Evolutionary conservation across 306 rosid species (phyloP), one percentile per base, ranked within the genome.

Genomic region (Quillaja saponaria): DNA sequence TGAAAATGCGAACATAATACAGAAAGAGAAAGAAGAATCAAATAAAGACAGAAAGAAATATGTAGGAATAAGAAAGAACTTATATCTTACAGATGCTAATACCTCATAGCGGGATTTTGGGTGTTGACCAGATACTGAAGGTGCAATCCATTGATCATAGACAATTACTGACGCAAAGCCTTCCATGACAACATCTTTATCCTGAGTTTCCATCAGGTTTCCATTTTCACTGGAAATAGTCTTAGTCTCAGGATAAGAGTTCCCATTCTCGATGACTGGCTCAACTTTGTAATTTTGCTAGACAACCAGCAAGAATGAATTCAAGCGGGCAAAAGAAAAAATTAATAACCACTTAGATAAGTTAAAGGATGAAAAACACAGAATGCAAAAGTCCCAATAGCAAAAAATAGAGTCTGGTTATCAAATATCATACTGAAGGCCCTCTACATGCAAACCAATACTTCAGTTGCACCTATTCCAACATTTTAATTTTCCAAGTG

Each of bases 91-190:
- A 71, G 55, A 46, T 45, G 53, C 59, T 42, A 63, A 56, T 78
- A 91, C 97, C 95, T 91, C 97, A 63, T 91, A 91, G 76, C 97
- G 85, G 38, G 96, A 71, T 79, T 77, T 88, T 18, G 97, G 97
- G 28, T 77, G 61, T 47, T 74, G 87, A 60, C 95, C 91, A 63
- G 86, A 82, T 57, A 88, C 58, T 48, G 83, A 84, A 73, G 88
- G 91, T 64, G 82, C 77, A 71, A 62, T 68, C 97, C 97, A 88
- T 71, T 85, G 86, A 79, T 91, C 96, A 61, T 91, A 91, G 55
- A 88, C 78, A 68, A 58, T 85, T 59, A 85, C 80, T 20, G 88
- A 73, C 58, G 81, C 83, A 75, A 82, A 67, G 67, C 83, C 84
- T 77, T 91, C 96, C 48, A 84, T 72, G 16, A 84, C 83, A 71